A percentile compares a stretch with the other conserved stretches of the same genome.
These are phyloP conservation scores for Boletellus deceptivus DNA, from an alignment of 1,284 basidiomycete species.

Conservation along the genomic window DNA sequence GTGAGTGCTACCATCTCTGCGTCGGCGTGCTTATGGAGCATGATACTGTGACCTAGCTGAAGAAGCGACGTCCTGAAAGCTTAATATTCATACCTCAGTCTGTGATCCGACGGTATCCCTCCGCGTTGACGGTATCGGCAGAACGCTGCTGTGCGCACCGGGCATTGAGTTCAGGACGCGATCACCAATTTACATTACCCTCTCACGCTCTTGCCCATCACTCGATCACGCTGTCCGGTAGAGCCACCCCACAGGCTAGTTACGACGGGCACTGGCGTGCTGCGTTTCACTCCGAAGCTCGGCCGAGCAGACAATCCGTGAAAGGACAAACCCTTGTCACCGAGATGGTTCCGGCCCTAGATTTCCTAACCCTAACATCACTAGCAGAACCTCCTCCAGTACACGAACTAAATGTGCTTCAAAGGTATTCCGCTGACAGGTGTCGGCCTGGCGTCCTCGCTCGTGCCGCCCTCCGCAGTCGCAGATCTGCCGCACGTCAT, in stretches of 20 bases:
- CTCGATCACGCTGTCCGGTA: conserved; percentile 1
- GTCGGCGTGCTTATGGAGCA: neutral
- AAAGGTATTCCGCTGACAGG: neutral
- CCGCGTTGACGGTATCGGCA: neutral
- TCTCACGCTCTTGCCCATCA: conserved; percentile 2
- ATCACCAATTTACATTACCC: conserved; percentile 2
- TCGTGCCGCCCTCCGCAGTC: conserved; percentile 23
- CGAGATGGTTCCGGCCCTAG: neutral
- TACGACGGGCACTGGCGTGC: conserved; percentile 2
- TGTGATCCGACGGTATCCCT: conserved; percentile 26
- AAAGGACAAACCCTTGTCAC: neutral
- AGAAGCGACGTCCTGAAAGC: conserved; percentile 22
- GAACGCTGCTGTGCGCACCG: conserved; percentile 2
- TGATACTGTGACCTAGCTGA: conserved; percentile 4
- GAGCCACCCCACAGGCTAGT: conserved; percentile 2
- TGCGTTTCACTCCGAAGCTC: conserved; percentile 1
- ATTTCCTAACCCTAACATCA: neutral
- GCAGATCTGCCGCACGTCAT: conserved; percentile 8
- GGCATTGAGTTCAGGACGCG: neutral
- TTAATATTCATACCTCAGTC: conserved; percentile 28
- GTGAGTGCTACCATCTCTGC: conserved; percentile 10
- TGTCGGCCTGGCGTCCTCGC: conserved; percentile 20
- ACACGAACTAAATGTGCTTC: neutral
- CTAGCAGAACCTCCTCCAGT: neutral
- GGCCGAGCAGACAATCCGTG: neutral